These are phyloP conservation scores for Amauroascus verrucosus DNA, from an alignment of 2,329 filamentous ascomycete genomes.

Conservation along the genomic window DNA sequence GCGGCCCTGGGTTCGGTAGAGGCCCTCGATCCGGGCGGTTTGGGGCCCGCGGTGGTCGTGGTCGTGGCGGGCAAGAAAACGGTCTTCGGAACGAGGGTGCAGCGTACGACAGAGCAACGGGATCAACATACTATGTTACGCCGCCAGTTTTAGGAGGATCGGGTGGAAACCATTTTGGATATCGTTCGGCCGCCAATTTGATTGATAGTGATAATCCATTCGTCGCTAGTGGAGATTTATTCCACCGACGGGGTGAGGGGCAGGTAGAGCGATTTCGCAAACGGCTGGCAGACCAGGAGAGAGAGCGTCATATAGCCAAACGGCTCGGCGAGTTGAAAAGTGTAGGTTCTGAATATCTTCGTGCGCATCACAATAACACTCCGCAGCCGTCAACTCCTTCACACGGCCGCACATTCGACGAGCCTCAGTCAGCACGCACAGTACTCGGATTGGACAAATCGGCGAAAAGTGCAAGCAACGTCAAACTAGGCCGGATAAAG, in stretches of 20 bases:
- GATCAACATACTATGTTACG: slow-evolving; percentile 39
- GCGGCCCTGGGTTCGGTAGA: slow-evolving; percentile 43
- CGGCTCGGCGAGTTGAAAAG: slow-evolving; percentile 29
- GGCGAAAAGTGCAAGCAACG: slow-evolving; percentile 30
- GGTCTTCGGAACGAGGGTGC: slow-evolving; percentile 22
- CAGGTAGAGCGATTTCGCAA: slow-evolving; percentile 36
- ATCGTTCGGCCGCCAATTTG: slow-evolving; percentile 31
- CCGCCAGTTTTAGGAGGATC: slow-evolving; percentile 23
- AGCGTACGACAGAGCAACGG: slow-evolving; percentile 33
- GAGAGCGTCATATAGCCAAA: slow-evolving; percentile 37
- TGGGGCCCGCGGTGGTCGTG: slow-evolving; percentile 17
- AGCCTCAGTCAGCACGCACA: slow-evolving; percentile 1
- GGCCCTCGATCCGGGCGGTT: slow-evolving; percentile 19
- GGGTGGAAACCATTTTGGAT: slow-evolving; percentile 13
- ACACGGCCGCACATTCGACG: neutral
- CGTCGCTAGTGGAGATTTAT: slow-evolving; percentile 25
- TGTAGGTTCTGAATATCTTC: slow-evolving; percentile 39
- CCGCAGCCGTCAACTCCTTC: neutral
- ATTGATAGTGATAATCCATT: slow-evolving; percentile 38
- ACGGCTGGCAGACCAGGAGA: slow-evolving; percentile 34
- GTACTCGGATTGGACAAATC: slow-evolving; percentile 21
- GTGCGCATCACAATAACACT: slow-evolving; percentile 18
- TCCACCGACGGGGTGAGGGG: slow-evolving; percentile 30
- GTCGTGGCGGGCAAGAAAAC: slow-evolving; percentile 19
- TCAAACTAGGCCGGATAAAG: slow-evolving; percentile 33